These are phyloP conservation scores for Hygrophila difformis DNA, from an alignment of 257 asterid genomes.

Conservation along the genomic window DNA sequence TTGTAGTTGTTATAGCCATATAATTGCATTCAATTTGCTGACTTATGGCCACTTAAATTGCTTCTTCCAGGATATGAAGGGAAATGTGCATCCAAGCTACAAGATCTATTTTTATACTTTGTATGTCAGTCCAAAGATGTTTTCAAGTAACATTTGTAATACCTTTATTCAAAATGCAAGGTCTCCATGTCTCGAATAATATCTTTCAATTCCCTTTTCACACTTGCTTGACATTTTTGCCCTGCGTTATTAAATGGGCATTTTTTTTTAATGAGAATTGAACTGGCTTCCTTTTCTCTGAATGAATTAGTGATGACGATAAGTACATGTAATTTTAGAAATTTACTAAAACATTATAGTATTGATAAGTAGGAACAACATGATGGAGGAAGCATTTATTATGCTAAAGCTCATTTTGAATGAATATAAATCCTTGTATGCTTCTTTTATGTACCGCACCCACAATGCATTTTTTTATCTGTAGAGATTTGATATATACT, in stretches of 20 bases:
- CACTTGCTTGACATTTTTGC: no score
- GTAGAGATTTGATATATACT: not conserved
- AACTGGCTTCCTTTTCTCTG: no score
- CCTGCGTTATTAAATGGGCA: no score
- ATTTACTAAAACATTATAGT: no score
- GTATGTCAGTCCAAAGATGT: slow-evolving; percentile 39
- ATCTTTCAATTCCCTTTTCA: no score
- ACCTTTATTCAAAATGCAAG: slow-evolving; percentile 46
- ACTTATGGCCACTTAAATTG: slow-evolving; percentile 13
- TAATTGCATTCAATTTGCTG: not conserved
- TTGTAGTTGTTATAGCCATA: slow-evolving; percentile 1
- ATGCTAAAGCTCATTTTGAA: not conserved
- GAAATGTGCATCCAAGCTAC: slow-evolving; percentile 42
- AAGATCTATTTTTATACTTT: slow-evolving; percentile 58
- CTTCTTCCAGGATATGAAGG: slow-evolving; percentile 49
- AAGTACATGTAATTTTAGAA: no score
- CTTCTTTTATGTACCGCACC: not conserved
- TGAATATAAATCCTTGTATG: not conserved
- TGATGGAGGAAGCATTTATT: slow-evolving; percentile 6
- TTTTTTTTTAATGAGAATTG: no score
- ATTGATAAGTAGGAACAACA: slow-evolving; percentile 6
- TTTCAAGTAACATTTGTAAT: slow-evolving; percentile 49
- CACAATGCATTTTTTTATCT: not conserved
- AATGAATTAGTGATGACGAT: no score
- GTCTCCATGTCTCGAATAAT: slow-evolving; percentile 32